Evolutionary conservation across 192 early-diverging fungal genomes (phyloP), one percentile per base, ranked within the genome.

Genomic region (Geranomyces michiganensis): DNA sequence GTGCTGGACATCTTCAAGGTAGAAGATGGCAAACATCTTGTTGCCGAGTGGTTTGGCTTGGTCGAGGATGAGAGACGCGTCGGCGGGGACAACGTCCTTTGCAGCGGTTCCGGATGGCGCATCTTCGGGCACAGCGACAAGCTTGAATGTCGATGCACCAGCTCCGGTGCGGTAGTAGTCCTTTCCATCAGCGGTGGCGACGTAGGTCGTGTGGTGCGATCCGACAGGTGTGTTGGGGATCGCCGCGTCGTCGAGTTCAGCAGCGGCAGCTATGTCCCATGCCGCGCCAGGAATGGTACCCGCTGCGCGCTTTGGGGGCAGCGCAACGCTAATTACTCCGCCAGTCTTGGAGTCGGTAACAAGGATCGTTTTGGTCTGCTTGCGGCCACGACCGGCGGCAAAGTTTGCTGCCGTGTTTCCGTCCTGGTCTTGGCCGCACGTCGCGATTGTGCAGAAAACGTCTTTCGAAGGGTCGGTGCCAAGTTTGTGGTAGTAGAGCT

Each of bases 1-100:
- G 29, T 68, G 67, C 29, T 48, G 43, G 67, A 68, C 67, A 56
- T 68, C 55, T 2, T 68, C 31, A 30, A 68, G 67, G 41, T 68
- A 68, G 24, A 56, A 56, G 30, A 68, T 19, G 7, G 67, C 67
- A 56, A 68, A 56, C 0, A 33, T 7, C 7, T 33, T 33, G 67
- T 68, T 43, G 17, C 30, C 55, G 51, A 68, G 31, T 19, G 17
- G 48, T n/a, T 36, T 6, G 19, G 67, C 30, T 56, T 22, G 27
- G 29, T 68, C 67, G 19, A 68, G 31, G 32, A 68, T 17, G 13
- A 68, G 45, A 13, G 29, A 29, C 8, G 45, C 30, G 29, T 68
- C 67, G 9, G 24, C 51, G 8, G 67, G 49, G 21, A 68, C 33
- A 49, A 68, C 33, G 21, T 53, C 53, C 29, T n/a, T n/a, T 15